Evolutionary conservation across 768 basidiomycete species (phyloP), one percentile per base, ranked within the genome.

Genomic region (Leccinum longicurvipes): DNA sequence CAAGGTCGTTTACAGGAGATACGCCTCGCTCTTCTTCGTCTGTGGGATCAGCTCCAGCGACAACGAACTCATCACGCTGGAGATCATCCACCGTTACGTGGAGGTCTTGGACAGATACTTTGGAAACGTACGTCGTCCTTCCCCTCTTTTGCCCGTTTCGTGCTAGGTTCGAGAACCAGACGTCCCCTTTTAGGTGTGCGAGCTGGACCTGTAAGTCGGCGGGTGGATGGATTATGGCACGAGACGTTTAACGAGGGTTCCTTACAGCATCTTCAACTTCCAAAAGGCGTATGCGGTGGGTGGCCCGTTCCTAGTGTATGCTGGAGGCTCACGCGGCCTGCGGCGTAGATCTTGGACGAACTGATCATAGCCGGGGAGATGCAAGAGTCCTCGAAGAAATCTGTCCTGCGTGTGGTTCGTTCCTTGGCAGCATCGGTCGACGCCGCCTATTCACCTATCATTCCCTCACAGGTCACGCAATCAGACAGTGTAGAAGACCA

Each of bases 1-100:
- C 48, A 88, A 96, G 78, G 86, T 98, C 57, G 89, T 97, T 23
- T 98, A 98, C 75, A 81, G 93, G 46, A 86, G 95, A 68, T 98
- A 98, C 65, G 95, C 95, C 8, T 95, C 93, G 10, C 74, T 98
- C 31, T 98, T 94, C 82, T 98, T 98, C 73, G 87, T 98, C 42
- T 88, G 86, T 61, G 93, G 91, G 46, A 87, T 98, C 59, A 82
- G 84, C 49, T 81, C 83, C 29, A 75, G 75, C 45, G 95, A 98
- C 76, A 98, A 98, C 67, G 95, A 98, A 71, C 82, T 98, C 39
- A 77, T 92, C 58, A 87, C 92, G 1, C 79, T 98, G 31, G 95
- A 98, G 74, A 84, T 97, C 60, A 88, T 98, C 39, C 95, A 98
- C 70, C 85, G 94, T 65, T 97, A 90, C 60, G 94, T 95, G 25